Percentiles rank a stretch among this genome's conserved stretches.
Evolutionary conservation across 2,329 filamentous ascomycete species (phyloP).

Genomic region (Simplicillium aogashimaense): DNA sequence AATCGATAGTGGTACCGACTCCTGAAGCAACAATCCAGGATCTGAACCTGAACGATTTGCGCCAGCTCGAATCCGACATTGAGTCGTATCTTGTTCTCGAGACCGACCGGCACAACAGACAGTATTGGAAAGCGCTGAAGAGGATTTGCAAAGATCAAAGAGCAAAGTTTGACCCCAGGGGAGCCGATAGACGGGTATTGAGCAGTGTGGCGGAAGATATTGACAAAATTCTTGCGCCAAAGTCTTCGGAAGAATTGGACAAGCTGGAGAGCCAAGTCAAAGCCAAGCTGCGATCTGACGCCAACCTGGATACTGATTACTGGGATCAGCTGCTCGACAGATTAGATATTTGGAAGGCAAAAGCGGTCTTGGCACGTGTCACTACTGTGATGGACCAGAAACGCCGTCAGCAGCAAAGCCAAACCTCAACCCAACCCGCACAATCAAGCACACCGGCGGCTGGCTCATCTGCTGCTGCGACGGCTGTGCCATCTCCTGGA

Average conservation of each 20-base stretch:
- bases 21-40: constrained; percentile 74
- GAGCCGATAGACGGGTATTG: constrained; percentile 62
- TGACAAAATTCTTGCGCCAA: constrained; percentile 76
- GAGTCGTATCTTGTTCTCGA: constrained; percentile 72
- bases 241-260: constrained; percentile 79
- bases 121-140: constrained; percentile 90
- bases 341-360: constrained; percentile 83
- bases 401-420: constrained; percentile 7
- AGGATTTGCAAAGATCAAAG: constrained; percentile 70
- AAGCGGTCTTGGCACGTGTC: constrained; percentile 69
- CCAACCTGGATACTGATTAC: constrained; percentile 92
- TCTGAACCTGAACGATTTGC: constrained; percentile 56
- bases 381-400: constrained; percentile 57
- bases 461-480: constrained; percentile 4
- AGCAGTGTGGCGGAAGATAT: constrained; percentile 80
- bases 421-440: constrained; percentile 7
- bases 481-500: background rate
- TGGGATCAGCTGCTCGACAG: constrained; percentile 89
- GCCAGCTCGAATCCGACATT: constrained; percentile 75
- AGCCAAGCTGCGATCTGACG: constrained; percentile 75
- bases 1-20: constrained; percentile 64
- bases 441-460: constrained; percentile 2
- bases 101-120: constrained; percentile 63
- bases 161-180: constrained; percentile 52
- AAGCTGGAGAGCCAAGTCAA: constrained; percentile 79